These are phyloP conservation scores for Leptomonas pyrrhocoris DNA, from an alignment of 208 protist species.

Conservation along the genomic window DNA sequence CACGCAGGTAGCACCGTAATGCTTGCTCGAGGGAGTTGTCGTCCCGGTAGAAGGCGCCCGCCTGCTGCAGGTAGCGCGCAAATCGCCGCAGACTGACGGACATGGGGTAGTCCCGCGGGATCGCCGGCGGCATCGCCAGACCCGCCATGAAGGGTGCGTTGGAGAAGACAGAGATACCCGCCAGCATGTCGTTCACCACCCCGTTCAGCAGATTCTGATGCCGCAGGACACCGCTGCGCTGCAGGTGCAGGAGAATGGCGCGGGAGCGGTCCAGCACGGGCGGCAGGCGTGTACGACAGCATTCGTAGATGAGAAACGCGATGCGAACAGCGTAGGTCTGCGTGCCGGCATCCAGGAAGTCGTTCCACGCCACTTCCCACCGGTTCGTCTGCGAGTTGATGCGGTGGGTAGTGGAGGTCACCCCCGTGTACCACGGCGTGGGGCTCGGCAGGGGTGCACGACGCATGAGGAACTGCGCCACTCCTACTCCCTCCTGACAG, in stretches of 20 bases:
- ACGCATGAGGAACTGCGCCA: conserved; percentile 59
- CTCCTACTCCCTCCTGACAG: conserved; percentile 74
- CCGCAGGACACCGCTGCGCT: conserved; percentile 49
- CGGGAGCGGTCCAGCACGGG: conserved; percentile 54
- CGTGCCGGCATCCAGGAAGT: conserved; percentile 57
- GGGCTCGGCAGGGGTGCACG: conserved; percentile 52
- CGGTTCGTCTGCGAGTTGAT: conserved; percentile 55
- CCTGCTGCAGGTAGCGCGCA: conserved; percentile 45
- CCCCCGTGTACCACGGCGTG: conserved; percentile 56
- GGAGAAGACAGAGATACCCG: conserved; percentile 49
- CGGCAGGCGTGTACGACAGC: conserved; percentile 59
- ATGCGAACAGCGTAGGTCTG: conserved; percentile 57
- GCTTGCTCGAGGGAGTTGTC: conserved; percentile 50
- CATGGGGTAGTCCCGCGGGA: conserved; percentile 55
- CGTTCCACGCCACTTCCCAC: conserved; percentile 70
- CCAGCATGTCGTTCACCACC: conserved; percentile 68
- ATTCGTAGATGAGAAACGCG: conserved; percentile 71
- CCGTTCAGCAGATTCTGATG: conserved; percentile 44
- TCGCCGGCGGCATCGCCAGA: conserved; percentile 33
- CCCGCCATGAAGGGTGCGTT: conserved; percentile 75
- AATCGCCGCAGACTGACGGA: conserved; percentile 57
- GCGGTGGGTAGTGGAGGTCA: conserved; percentile 38
- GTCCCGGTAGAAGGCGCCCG: conserved; percentile 56
- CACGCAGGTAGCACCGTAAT: conserved; percentile 74
- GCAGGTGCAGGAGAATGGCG: conserved; percentile 49